Conservation (phyloP, 2,329 filamentous ascomycete genomes). For the Botrytis medusae region DNA sequence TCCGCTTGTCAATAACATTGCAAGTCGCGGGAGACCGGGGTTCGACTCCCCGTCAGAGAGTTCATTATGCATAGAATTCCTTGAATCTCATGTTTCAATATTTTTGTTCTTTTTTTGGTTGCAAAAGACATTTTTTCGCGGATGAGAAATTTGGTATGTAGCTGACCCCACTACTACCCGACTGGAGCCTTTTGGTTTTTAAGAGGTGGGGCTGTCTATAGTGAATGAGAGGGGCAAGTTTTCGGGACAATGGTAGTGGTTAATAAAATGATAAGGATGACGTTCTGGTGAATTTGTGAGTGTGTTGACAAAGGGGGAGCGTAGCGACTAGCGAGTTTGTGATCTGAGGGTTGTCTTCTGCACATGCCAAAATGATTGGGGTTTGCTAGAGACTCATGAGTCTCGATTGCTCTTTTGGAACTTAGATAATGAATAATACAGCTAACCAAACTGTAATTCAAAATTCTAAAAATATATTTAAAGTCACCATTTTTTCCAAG, state of each 20-base stretch:
- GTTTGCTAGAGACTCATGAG: not conserved
- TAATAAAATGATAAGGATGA: not conserved
- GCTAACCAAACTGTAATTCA: not conserved
- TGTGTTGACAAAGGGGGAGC: not conserved
- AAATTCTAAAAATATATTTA: not conserved
- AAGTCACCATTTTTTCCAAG: not conserved
- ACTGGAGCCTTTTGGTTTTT: not conserved
- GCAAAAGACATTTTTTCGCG: not conserved
- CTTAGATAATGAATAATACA: not conserved
- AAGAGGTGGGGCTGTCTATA: not conserved
- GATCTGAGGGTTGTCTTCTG: not conserved
- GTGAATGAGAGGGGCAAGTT: not conserved
- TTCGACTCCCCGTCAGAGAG: conserved; percentile 34
- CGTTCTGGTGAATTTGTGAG: not conserved
- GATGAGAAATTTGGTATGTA: not conserved
- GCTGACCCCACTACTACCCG: not conserved
- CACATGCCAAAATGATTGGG: not conserved
- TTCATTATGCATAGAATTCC: not conserved
- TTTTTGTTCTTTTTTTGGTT: no score
- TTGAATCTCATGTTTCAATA: no score
- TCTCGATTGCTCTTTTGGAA: not conserved
- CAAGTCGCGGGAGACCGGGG: conserved; percentile 34
- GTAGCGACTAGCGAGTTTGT: not conserved
- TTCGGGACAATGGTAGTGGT: not conserved
- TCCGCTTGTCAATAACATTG: conserved; percentile 38